Evolutionary conservation across 73 alveolate species (phyloP), one percentile per base, ranked within the genome.

Genomic region (Paramecium tetraurelia): DNA sequence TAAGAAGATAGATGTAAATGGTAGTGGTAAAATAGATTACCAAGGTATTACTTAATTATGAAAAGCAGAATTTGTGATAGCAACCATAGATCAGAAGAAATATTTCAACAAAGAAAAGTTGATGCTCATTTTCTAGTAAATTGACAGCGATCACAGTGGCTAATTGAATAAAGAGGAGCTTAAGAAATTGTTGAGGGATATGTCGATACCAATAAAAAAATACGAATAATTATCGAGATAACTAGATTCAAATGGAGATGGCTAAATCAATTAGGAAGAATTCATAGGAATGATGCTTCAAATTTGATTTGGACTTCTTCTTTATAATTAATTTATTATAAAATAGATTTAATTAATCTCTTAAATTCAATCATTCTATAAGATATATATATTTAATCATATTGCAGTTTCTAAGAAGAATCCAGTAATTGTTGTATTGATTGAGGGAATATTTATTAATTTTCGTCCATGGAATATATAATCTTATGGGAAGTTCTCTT

Each of bases 111-210:
- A 69, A 38, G 94, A 87, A n/a, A 70, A 36, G 14, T 21, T 87
- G 14, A 21, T 16, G 88, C 2, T 38, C 33, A 27, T 85, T 7
- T 87, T 87, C 27, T 29, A 33, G 16, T 69, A 33, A 35, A 22
- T 87, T 20, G 94, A 87, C 22, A 70, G 69, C 3, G 94, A 87
- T 85, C 83, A 87, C 57, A 85, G 86, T 85, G 94, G 94, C 0
- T 21, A 63, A 6, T 40, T 87, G 8, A 24, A 36, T 24, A 35
- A 21, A 40, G 68, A 35, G 6, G 94, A 87, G 43, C 24, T 87
- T 5, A 69, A 33, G 24, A 29, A 12, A 59, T 27, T 85, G 10
- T 75, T 87, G 33, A 63, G 83, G 21, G 86, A 87, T 38, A 40
- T 57, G 22, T 75, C 58, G 14, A 36, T 58, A n/a, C 48, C 89